A percentile compares a stretch with the other conserved stretches of the same genome.
These are phyloP conservation scores for Zygosaccharomyces rouxii DNA, from an alignment of 805 yeast genomes.

Conservation along the genomic window DNA sequence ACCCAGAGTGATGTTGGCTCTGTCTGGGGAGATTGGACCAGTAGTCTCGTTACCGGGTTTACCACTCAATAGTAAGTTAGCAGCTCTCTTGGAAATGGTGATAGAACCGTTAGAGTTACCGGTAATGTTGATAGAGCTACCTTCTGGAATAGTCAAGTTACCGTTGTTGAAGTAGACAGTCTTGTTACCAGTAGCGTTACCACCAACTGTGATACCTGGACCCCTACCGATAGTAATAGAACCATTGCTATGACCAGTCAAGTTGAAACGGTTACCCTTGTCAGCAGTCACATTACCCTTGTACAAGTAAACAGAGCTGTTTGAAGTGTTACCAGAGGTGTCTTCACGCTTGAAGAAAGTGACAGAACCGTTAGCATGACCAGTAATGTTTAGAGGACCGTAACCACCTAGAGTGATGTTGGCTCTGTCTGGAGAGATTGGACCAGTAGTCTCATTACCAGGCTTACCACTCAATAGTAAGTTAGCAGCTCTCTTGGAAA, in stretches of 20 bases:
- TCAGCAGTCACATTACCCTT: too few relatives aligned
- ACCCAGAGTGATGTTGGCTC: neutral
- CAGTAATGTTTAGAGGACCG: neutral
- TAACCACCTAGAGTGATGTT: slow-evolving; percentile 1
- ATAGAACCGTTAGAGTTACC: slow-evolving; percentile 3
- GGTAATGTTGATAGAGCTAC: neutral
- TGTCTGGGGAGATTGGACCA: neutral
- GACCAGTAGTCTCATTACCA: slow-evolving; percentile 1
- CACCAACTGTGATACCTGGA: neutral
- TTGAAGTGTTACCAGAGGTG: too few relatives aligned
- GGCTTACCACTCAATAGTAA: neutral
- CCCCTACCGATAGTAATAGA: neutral
- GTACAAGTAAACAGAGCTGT: too few relatives aligned
- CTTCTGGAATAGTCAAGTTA: neutral
- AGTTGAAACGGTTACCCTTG: neutral
- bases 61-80: neutral
- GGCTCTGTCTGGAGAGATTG: neutral
- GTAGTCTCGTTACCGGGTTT: neutral
- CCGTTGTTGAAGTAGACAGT: neutral
- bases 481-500: neutral
- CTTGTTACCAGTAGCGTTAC: neutral
- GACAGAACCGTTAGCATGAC: slow-evolving; percentile 1
- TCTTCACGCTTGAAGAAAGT: neutral
- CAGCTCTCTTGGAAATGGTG: neutral
- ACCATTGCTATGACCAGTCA: neutral